phyloP scores from a whole-genome alignment of 148 eudicot genomes.

The Chenopodium suecicum region DNA sequence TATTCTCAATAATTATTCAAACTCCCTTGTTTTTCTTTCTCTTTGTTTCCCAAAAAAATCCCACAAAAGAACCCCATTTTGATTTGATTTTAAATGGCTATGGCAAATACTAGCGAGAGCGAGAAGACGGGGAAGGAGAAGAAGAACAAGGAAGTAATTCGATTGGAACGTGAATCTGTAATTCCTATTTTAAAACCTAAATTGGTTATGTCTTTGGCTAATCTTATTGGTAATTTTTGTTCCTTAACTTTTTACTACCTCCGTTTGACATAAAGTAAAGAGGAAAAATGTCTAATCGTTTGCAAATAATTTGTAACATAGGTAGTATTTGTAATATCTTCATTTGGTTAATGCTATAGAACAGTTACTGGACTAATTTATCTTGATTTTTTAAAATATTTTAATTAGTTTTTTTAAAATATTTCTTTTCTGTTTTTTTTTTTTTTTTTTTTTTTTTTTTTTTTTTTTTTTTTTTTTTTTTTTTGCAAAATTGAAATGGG shows the following conservation, averaged over 20 bases:
- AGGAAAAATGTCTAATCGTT: no score
- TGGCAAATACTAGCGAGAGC: neutral
- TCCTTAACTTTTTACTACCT: neutral
- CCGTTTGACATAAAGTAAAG: no score
- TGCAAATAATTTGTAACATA: no score
- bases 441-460: neutral
- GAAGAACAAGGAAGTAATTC: conserved; percentile 59
- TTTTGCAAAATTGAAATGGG: neutral
- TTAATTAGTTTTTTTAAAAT: neutral
- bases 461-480: conserved; percentile 14
- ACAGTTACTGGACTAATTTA: neutral
- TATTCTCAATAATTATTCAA: neutral
- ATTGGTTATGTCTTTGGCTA: conserved; percentile 70
- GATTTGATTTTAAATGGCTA: neutral
- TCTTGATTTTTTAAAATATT: neutral
- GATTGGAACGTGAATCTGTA: conserved; percentile 84
- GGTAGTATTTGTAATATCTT: no score
- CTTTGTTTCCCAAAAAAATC: neutral
- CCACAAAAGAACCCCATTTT: neutral
- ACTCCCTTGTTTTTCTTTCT: no score
- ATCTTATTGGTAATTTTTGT: conserved; percentile 59
- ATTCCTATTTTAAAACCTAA: conserved; percentile 81
- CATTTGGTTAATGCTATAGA: neutral
- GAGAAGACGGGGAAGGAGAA: conserved; percentile 21
- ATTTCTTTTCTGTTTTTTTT: neutral